These are phyloP conservation scores for Annulohypoxylon moriforme DNA, from an alignment of 495 filamentous ascomycete species.

Conservation along the genomic window DNA sequence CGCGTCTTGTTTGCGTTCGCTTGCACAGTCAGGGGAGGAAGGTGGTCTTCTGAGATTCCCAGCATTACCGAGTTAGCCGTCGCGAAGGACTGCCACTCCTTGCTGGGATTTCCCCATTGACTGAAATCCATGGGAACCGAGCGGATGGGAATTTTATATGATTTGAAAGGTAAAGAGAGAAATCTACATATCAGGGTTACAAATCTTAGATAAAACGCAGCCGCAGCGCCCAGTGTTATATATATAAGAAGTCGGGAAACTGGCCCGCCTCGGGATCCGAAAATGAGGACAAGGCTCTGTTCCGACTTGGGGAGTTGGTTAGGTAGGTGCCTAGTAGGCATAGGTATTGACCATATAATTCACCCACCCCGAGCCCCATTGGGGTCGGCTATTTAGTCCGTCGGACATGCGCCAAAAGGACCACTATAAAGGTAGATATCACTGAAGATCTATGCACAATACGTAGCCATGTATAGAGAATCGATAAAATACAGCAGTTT, in stretches of 20 bases:
- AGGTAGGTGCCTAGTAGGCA: too few relatives aligned
- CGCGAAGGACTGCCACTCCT: conserved; percentile 41
- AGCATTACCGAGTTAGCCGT: conserved; percentile 29
- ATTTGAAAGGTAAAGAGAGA: too few relatives aligned
- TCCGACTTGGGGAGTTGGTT: neutral
- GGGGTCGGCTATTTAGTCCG: conserved; percentile 14
- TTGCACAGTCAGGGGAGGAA: conserved; percentile 29
- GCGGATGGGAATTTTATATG: neutral
- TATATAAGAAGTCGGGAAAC: neutral
- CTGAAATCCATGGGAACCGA: conserved; percentile 38
- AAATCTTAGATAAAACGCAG: too few relatives aligned
- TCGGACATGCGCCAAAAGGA: conserved; percentile 12
- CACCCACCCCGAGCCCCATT: neutral
- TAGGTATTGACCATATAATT: neutral
- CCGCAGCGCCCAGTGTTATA: too few relatives aligned
- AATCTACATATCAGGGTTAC: too few relatives aligned
- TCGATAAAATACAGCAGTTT: neutral
- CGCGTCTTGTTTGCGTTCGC: conserved; percentile 25
- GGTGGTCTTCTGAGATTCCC: conserved; percentile 8
- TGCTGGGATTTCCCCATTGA: conserved; percentile 34
- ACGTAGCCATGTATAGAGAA: neutral
- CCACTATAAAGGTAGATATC: conserved; percentile 7
- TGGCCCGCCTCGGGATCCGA: neutral
- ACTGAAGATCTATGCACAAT: conserved; percentile 28
- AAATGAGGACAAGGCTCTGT: neutral